Conservation (phyloP, 345 rosid species). For the Litchi chinensis region DNA sequence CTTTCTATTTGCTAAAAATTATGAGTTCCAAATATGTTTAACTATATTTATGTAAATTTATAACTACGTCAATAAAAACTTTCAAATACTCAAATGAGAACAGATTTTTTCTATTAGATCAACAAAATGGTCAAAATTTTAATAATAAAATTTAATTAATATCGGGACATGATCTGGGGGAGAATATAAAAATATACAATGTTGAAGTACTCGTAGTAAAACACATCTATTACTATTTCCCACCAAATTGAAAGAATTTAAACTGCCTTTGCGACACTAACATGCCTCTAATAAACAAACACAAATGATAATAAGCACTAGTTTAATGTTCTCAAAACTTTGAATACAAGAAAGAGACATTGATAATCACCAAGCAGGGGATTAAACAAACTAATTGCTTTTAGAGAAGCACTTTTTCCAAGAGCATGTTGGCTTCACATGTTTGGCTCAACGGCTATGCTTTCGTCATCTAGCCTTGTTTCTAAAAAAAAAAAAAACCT, state of each 20-base stretch:
- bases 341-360: slow-evolving; percentile 8
- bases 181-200: no score
- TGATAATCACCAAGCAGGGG: neutral
- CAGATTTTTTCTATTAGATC: no score
- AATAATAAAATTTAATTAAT: no score
- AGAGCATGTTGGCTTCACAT: slow-evolving; percentile 26
- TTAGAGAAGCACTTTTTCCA: slow-evolving; percentile 17
- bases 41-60: no score
- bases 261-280: neutral
- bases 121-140: no score
- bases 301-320: slow-evolving; percentile 11
- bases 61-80: no score
- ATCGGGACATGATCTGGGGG: no score
- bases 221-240: neutral
- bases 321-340: slow-evolving; percentile 21
- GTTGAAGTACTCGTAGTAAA: no score
- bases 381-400: neutral
- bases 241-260: neutral
- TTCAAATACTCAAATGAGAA: no score
- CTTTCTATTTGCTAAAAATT: no score
- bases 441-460: slow-evolving; percentile 32
- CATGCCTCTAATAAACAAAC: neutral
- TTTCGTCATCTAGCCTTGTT: slow-evolving; percentile 37
- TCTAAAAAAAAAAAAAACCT: neutral
- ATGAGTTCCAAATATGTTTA: no score